These are phyloP conservation scores for Diaporthe citri DNA, from an alignment of 2,329 filamentous ascomycete genomes.

Conservation along the genomic window DNA sequence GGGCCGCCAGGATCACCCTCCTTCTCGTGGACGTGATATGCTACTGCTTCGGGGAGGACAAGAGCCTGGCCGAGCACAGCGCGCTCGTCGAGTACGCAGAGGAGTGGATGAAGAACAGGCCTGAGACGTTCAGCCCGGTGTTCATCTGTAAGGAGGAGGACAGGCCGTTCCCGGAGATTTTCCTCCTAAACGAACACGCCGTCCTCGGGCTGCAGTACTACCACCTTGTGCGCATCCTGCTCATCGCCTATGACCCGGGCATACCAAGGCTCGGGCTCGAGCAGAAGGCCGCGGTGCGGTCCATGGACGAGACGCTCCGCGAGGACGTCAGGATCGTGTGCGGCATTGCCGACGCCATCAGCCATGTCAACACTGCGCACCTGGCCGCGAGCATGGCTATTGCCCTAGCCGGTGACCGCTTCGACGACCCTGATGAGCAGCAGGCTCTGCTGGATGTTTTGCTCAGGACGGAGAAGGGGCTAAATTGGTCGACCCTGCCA, in stretches of 20 bases:
- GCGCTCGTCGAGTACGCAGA: conserved; percentile 42
- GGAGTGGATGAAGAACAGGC: conserved; percentile 44
- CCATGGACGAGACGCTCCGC: conserved; percentile 42
- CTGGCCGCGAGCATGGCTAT: conserved; percentile 47
- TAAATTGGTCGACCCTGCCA: conserved; percentile 39
- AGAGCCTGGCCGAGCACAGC: conserved; percentile 41
- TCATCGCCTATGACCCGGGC: conserved; percentile 45
- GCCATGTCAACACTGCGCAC: conserved; percentile 43
- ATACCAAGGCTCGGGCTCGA: conserved; percentile 44
- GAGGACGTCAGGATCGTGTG: conserved; percentile 46
- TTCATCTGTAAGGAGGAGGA: conserved; percentile 37
- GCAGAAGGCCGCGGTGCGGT: conserved; percentile 36
- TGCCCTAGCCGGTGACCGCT: conserved; percentile 52
- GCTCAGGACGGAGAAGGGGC: conserved; percentile 46
- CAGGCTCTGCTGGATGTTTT: conserved; percentile 47
- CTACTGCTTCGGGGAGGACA: conserved; percentile 46
- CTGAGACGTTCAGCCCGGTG: conserved; percentile 45
- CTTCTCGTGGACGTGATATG: conserved; percentile 44
- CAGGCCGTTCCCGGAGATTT: conserved; percentile 45
- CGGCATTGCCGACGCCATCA: conserved; percentile 44
- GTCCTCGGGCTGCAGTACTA: conserved; percentile 47
- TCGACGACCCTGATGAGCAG: conserved; percentile 47
- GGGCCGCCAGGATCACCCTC: conserved; percentile 45
- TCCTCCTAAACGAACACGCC: conserved; percentile 44
- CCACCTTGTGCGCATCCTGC: conserved; percentile 46